Evolutionary conservation across 2,329 filamentous ascomycete genomes (phyloP), one percentile per base, ranked within the genome.

Genomic region (Curvularia verruculosa): DNA sequence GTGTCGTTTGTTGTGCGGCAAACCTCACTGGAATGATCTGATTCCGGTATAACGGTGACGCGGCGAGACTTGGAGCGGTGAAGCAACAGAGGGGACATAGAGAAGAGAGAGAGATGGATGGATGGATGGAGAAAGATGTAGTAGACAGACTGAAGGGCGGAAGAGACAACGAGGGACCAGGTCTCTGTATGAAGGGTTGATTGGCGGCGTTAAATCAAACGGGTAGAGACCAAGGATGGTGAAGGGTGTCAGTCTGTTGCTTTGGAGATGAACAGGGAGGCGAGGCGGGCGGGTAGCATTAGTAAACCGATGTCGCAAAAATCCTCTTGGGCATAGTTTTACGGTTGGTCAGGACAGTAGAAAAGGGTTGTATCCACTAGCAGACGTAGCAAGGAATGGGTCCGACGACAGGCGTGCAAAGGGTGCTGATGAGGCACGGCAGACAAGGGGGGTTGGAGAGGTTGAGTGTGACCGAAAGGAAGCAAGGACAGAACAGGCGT

Each of bases 281-380:
- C 67, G 65, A 72, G 61, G 69, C 68, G 65, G 67, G 71, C 67
- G 69, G 68, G 67, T 66, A 65, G 66, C 66, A 73, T 68, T 64
- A 65, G 69, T 65, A 66, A 65, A 71, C 58, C 70, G 69, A 77
- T 74, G 69, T 77, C 72, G 74, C 73, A 73, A 71, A 72, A 61
- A 65, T 64, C 39, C 66, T 63, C 64, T 69, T 65, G 64, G 69
- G 70, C 74, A 76, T 77, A 69, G 74, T 77, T 65, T 70, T 74
- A 76, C 72, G 69, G 69, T 64, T 69, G 64, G 68, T 64, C 66
- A 69, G 65, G 63, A 67, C 61, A 70, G 68, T 59, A 64, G 67
- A 72, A 73, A n/a, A 66, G 71, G 39, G 75, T 77, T 74, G 69
- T 75, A 77, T 77, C 70, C 70, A 69, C 73, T 75, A 75, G 64